Conservation (phyloP, 2,329 filamentous ascomycete genomes). For the Microsporum canis region DNA sequence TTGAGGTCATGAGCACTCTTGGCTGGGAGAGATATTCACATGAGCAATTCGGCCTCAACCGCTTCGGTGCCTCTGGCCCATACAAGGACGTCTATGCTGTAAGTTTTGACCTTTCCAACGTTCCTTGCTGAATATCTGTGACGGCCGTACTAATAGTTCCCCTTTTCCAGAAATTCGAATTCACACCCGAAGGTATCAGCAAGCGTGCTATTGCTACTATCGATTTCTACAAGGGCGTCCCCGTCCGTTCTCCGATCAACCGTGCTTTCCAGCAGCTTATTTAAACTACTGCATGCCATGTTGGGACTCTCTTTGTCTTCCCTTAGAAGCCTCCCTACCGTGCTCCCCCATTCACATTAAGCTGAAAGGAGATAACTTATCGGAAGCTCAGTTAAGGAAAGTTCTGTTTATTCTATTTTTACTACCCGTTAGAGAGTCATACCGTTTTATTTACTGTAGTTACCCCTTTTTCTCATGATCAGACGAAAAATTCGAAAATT, state of each 20-base stretch:
- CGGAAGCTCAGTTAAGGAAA: not conserved
- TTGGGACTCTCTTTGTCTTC: not conserved
- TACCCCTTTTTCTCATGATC: not conserved
- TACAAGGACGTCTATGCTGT: conserved; percentile 97
- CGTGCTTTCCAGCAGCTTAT: conserved; percentile 95
- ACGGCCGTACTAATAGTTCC: conserved; percentile 5
- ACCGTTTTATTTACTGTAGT: not conserved
- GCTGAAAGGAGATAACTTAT: not conserved
- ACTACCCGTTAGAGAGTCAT: not conserved
- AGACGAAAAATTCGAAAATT: not conserved
- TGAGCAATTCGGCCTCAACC: conserved; percentile 98
- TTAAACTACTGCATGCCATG: conserved; percentile 40
- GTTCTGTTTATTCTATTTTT: not conserved
- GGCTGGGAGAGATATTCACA: conserved; percentile 99
- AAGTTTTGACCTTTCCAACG: conserved; percentile 27
- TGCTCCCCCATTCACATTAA: not conserved
- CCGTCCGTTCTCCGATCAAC: conserved; percentile 90
- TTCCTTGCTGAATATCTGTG: not conserved
- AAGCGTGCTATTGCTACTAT: conserved; percentile 89
- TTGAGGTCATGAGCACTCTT: conserved; percentile 94
- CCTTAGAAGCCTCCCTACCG: not conserved
- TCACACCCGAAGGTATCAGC: conserved; percentile 90
- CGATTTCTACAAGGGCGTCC: conserved; percentile 95
- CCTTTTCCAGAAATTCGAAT: conserved; percentile 78
- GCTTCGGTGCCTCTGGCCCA: conserved; percentile 92